Base-by-base conservation (phyloP, 2,329 filamentous ascomycete genomes). In the Leptosphaerulina australis region DNA sequence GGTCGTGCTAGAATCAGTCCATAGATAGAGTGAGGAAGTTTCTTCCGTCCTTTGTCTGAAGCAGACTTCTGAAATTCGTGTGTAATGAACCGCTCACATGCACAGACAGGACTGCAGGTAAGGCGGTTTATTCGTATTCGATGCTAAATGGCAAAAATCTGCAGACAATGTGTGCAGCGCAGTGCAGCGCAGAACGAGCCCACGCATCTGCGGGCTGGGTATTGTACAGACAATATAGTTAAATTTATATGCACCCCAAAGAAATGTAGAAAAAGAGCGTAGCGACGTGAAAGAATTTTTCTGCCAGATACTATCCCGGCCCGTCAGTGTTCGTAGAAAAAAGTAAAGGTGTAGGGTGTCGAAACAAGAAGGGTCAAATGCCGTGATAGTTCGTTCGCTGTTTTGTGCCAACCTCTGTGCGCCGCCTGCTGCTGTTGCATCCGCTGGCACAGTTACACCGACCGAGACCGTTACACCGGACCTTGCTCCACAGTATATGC, bases 321-420 rank as follows among this genome's bases (percentile, higher is more conserved):
- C 18, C 25, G 26, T 25, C 17, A 7, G 31, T 37, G 18, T 29
- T 21, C 28, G 18, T 20, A 17, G n/a, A n/a, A 37, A 37, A 30
- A 18, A 15, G 18, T 35, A 30, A 30, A 49, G 20, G 25, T 25
- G 12, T 34, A 34, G 12, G 31, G 30, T 44, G 28, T 47, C 34
- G 44, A 43, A 47, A 34, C 44, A 41, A 33, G 29, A 15, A n/a
- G n/a, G n/a, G 18, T 25, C 3, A 24, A 21, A 38, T 47, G 43
- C 49, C 50, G 44, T 53, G 14, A 43, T 35, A 34, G 30, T 29
- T 52, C 43, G 50, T 53, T 33, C 17, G 49, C 28, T 30, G 43
- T 25, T 20, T 4, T 22, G 35, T 38, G 48, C 22, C 36, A 26
- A 10, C 30, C 21, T 18, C 28, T 14, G 30, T 29, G 46, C 33